A percentile compares a stretch with the other conserved stretches of the same genome.
Conservation (phyloP, 345 rosid species). For the Brassica incana region DNA sequence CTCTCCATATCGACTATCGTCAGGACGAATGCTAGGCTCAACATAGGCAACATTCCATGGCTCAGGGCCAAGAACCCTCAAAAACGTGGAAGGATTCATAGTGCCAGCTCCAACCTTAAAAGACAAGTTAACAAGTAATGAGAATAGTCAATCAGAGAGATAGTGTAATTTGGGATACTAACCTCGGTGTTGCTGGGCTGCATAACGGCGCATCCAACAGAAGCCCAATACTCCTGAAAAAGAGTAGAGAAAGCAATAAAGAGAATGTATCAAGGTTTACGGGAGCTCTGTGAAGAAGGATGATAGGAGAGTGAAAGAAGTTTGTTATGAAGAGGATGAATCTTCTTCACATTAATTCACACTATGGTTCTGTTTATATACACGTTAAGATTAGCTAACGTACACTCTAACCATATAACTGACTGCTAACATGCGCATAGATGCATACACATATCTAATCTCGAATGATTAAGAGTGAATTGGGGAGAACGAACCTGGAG, state of each 20-base stretch:
- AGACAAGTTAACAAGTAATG: background rate
- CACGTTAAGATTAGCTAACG: too few relatives aligned
- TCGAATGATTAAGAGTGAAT: background rate
- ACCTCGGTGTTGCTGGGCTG: conserved; percentile 98
- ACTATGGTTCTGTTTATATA: too few relatives aligned
- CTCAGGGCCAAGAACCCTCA: conserved; percentile 96
- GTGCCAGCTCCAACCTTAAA: conserved; percentile 95
- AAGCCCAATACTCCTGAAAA: conserved; percentile 84
- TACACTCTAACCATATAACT: too few relatives aligned
- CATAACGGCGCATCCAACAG: conserved; percentile 95
- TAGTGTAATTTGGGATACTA: background rate
- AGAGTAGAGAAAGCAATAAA: background rate
- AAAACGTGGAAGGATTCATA: conserved; percentile 90
- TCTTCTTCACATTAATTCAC: too few relatives aligned
- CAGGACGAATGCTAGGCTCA: conserved; percentile 96
- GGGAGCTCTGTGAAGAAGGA: too few relatives aligned
- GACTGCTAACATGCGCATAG: too few relatives aligned
- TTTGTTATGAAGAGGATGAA: too few relatives aligned
- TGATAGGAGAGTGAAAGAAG: too few relatives aligned
- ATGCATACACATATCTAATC: too few relatives aligned
- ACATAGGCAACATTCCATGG: conserved; percentile 98
- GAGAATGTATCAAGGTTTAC: background rate
- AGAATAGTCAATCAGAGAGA: background rate
- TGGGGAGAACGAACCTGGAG: conserved; percentile 55
- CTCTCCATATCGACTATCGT: conserved; percentile 95